Percentiles rank a stretch among this genome's conserved stretches.
Conservation (phyloP, 306 rosid genomes). For the Ziziphus jujuba region DNA sequence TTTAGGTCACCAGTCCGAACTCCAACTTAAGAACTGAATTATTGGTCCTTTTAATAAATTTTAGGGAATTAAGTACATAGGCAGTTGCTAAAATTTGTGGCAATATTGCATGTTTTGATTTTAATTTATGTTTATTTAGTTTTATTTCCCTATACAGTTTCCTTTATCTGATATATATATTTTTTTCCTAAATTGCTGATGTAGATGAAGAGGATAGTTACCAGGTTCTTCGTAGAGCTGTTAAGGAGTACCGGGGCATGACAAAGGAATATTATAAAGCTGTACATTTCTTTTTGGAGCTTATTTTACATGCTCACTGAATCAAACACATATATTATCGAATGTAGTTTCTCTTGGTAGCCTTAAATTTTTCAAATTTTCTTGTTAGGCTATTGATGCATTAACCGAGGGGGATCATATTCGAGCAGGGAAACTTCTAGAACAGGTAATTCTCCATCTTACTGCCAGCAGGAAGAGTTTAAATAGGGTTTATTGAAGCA, state of each 20-base stretch:
- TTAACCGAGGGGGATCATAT: conserved; percentile 48
- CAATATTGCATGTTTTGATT: conserved; percentile 13
- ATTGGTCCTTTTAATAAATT: neutral
- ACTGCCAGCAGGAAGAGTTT: conserved; percentile 13
- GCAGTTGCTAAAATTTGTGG: neutral
- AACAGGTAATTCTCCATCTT: conserved; percentile 45
- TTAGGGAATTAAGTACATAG: neutral
- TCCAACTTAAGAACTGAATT: neutral
- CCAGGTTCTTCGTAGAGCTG: conserved; percentile 63
- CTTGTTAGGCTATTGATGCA: conserved; percentile 78
- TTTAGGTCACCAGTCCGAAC: neutral
- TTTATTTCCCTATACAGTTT: neutral
- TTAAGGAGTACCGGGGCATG: conserved; percentile 62
- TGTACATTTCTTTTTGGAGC: conserved; percentile 46
- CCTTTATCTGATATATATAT: neutral
- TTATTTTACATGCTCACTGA: conserved; percentile 20
- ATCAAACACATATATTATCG: neutral
- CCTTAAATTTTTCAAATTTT: conserved; percentile 21
- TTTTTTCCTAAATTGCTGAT: conserved; percentile 38
- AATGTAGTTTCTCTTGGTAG: conserved; percentile 4
- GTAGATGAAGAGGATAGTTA: conserved; percentile 60
- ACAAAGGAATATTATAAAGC: conserved; percentile 76
- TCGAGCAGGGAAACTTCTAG: conserved; percentile 59
- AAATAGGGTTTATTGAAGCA: conserved; percentile 9
- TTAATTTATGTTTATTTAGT: conserved; percentile 6